Base-by-base conservation (phyloP, 2,329 filamentous ascomycete genomes). In the Phaeosphaeria sp. region DNA sequence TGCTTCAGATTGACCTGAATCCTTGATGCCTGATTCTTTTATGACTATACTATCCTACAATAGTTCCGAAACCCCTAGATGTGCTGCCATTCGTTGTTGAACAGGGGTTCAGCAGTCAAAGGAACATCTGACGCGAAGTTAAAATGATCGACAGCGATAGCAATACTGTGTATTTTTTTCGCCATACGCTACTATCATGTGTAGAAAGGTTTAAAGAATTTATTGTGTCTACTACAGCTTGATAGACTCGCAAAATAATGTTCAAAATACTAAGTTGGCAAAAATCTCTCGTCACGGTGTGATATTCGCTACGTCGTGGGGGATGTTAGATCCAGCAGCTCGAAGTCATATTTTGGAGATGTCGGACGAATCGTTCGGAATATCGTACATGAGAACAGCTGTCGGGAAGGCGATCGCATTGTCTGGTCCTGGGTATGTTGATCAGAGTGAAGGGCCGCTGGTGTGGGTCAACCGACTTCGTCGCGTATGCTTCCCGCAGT, bases 251-350 rank as follows among this genome's bases (percentile, higher is more conserved):
- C 45, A 48, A 48, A 48, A 48, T n/a, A n/a, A n/a, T n/a, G n/a
- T n/a, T n/a, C n/a, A n/a, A n/a, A n/a, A n/a, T n/a, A n/a, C n/a
- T n/a, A n/a, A n/a, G n/a, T n/a, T n/a, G n/a, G n/a, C n/a, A n/a
- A 42, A 50, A 42, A 42, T 42, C 30, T 40, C 48, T 50, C 36
- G 48, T 50, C 18, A 50, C 48, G 18, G 17, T 42, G 48, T 51
- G 49, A 44, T 51, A 17, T 44, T 51, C 49, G 49, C 39, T 51
- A 51, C 49, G 39, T 51, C 15, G 49, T 51, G 24, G 49, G 49
- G 49, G 49, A 51, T 51, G 27, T 36, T 52, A n/a, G n/a, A n/a
- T n/a, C n/a, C n/a, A n/a, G n/a, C n/a, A n/a, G n/a, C n/a, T n/a
- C n/a, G n/a, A n/a, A n/a, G n/a, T n/a, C n/a, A n/a, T n/a, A n/a